Evolutionary conservation across 768 basidiomycete genomes (phyloP).

Genomic region (Lactifluus subvellereus): DNA sequence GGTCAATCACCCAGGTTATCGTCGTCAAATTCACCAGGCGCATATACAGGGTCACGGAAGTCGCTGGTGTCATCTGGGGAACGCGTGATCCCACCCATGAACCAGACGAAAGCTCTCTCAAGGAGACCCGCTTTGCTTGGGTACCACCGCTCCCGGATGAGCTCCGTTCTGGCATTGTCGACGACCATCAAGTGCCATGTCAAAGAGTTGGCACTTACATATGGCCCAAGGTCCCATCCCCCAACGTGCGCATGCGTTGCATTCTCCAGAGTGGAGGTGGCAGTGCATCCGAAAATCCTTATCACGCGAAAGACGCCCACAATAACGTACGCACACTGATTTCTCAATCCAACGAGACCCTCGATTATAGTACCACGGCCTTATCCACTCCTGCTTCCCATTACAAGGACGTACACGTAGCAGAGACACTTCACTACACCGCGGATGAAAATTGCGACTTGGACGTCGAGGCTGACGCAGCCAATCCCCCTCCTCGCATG

Average conservation of each 20-base stretch:
- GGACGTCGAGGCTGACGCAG: conserved; percentile 29
- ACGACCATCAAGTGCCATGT: conserved; percentile 37
- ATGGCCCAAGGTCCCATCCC: conserved; percentile 38
- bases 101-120: conserved; percentile 33
- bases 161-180: conserved; percentile 39
- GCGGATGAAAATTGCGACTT: conserved; percentile 7
- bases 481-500: conserved; percentile 29
- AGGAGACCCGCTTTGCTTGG: conserved; percentile 47
- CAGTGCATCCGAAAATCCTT: not conserved
- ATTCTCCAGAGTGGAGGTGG: not conserved
- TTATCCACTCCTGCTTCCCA: conserved; percentile 3
- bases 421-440: conserved; percentile 7
- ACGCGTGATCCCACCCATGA: conserved; percentile 41
- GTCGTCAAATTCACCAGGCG: conserved; percentile 48
- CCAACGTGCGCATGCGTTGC: conserved; percentile 15
- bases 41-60: conserved; percentile 49
- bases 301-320: not conserved
- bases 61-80: conserved; percentile 51
- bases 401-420: not conserved
- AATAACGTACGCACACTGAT: not conserved
- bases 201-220: conserved; percentile 43
- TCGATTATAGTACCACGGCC: not conserved
- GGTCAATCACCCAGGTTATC: conserved; percentile 46
- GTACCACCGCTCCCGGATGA: conserved; percentile 38
- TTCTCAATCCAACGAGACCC: not conserved